These are phyloP conservation scores for Debaryomyces subglobosus DNA, from an alignment of 1,139 yeast species.

Conservation along the genomic window DNA sequence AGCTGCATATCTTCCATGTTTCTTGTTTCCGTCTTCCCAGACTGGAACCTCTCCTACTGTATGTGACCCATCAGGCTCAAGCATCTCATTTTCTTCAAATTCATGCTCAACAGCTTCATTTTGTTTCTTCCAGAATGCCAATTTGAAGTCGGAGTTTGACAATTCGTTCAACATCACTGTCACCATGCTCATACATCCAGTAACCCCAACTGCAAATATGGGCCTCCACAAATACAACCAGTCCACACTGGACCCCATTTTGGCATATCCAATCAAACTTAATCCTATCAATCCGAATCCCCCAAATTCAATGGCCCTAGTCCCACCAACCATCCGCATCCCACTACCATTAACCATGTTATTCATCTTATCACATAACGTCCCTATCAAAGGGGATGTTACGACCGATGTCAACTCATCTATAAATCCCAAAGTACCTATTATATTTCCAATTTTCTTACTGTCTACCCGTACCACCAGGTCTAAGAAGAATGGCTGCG, in stretches of 20 bases:
- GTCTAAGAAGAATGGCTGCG: conserved; percentile 68
- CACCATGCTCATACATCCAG: conserved; percentile 54
- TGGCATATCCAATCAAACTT: conserved; percentile 54
- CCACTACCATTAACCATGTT: conserved; percentile 12
- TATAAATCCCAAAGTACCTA: conserved; percentile 63
- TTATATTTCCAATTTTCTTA: conserved; percentile 52
- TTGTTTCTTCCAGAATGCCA: conserved; percentile 29
- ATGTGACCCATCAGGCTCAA: conserved; percentile 1
- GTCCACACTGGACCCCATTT: conserved; percentile 24
- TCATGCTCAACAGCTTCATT: neutral
- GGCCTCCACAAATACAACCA: conserved; percentile 57
- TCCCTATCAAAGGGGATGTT: conserved; percentile 66
- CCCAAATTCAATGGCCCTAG: conserved; percentile 51
- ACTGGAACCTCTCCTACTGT: neutral
- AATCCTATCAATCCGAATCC: conserved; percentile 54
- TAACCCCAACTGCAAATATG: conserved; percentile 61
- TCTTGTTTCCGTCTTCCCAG: conserved; percentile 13
- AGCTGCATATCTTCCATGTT: conserved; percentile 61
- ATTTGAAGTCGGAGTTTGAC: conserved; percentile 46
- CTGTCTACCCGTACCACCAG: conserved; percentile 53
- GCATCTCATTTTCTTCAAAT: neutral
- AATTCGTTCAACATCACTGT: conserved; percentile 58
- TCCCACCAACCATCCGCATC: conserved; percentile 39
- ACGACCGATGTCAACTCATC: conserved; percentile 62
- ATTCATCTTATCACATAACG: conserved; percentile 57